Conservation (phyloP, 1,284 basidiomycete species). For the Moesziomyces globuligerus region DNA sequence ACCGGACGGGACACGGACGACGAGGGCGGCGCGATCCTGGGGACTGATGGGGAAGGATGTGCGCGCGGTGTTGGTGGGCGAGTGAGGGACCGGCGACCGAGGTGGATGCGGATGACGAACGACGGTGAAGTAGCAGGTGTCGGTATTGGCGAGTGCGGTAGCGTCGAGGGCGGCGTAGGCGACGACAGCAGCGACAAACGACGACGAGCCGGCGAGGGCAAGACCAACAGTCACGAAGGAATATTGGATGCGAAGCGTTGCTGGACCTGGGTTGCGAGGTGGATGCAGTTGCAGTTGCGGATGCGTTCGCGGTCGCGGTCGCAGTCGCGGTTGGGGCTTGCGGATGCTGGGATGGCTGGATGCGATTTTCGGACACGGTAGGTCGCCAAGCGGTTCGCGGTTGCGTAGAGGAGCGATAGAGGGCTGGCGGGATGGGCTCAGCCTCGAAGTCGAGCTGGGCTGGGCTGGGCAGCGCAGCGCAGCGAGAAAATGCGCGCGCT, state of each 20-base stretch:
- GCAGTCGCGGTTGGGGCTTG: conserved; percentile 4
- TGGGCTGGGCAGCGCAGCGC: no score
- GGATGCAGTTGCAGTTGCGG: conserved; percentile 13
- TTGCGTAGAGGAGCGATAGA: neutral
- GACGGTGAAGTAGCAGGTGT: conserved; percentile 13
- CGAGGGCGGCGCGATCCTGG: no score
- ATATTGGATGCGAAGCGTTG: conserved; percentile 19
- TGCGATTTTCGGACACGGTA: conserved; percentile 14
- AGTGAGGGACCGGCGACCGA: neutral
- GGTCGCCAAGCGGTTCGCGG: conserved; percentile 5
- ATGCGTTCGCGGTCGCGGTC: conserved; percentile 10
- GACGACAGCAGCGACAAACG: conserved; percentile 10
- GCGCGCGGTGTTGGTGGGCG: no score
- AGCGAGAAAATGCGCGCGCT: no score
- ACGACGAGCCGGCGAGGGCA: conserved; percentile 8
- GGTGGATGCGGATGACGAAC: conserved; percentile 4
- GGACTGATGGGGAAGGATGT: neutral
- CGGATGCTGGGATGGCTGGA: neutral
- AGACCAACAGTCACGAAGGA: conserved; percentile 19
- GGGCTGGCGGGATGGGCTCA: no score
- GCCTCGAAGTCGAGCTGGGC: no score
- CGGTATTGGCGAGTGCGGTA: conserved; percentile 14
- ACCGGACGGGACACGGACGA: no score
- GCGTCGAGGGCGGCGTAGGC: conserved; percentile 10
- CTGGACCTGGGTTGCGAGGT: conserved; percentile 19